Evolutionary conservation across 345 rosid species (phyloP).

Genomic region (Dipteronia dyeriana): DNA sequence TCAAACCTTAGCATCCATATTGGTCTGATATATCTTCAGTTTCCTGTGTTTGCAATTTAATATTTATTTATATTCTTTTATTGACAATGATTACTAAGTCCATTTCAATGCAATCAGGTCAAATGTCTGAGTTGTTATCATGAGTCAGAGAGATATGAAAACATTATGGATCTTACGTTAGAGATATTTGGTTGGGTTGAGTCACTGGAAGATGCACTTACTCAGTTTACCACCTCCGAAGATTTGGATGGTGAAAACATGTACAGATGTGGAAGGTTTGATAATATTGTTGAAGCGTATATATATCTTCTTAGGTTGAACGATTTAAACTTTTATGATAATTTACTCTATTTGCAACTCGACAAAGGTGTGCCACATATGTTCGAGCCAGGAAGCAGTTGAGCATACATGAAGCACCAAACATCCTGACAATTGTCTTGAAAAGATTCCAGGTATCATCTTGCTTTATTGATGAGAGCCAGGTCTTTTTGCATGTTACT

Average conservation of each 20-base stretch:
- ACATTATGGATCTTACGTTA: conserved; percentile 83
- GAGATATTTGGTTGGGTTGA: conserved; percentile 86
- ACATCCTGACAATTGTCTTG: conserved; percentile 82
- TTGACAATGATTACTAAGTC: conserved; percentile 8
- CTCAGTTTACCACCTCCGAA: conserved; percentile 80
- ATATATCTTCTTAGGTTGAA: not conserved
- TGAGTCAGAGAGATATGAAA: conserved; percentile 79
- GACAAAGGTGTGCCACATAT: conserved; percentile 69
- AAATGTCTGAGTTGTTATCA: conserved; percentile 76
- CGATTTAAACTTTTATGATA: not conserved
- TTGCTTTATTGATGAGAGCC: conserved; percentile 7
- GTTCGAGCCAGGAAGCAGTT: conserved; percentile 79
- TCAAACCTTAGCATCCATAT: not conserved
- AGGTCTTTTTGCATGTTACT: not conserved
- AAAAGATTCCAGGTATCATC: conserved; percentile 77
- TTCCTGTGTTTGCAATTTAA: conserved; percentile 5
- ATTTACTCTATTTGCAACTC: conserved; percentile 4
- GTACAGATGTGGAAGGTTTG: conserved; percentile 88
- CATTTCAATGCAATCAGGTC: conserved; percentile 42
- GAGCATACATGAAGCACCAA: conserved; percentile 83
- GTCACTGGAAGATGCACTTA: conserved; percentile 77
- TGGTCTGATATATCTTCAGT: conserved; percentile 3
- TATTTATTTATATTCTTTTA: conserved; percentile 7
- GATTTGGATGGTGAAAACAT: conserved; percentile 89
- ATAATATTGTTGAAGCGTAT: conserved; percentile 5